These are phyloP conservation scores for Lentinula sp. DNA, from an alignment of 768 basidiomycete genomes.

Conservation along the genomic window DNA sequence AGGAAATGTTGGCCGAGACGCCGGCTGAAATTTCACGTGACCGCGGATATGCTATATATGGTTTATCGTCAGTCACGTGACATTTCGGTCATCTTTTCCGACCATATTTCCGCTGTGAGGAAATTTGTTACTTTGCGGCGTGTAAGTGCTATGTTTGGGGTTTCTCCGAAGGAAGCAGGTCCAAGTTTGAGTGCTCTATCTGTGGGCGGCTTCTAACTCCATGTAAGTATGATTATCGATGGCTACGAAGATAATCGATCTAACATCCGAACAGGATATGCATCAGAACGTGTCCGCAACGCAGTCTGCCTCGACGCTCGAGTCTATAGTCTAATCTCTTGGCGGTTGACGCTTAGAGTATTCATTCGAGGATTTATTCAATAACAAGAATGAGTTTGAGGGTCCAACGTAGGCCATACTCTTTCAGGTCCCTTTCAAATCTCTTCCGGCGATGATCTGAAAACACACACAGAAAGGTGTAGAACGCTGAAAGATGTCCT, in stretches of 20 bases:
- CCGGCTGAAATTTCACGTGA: too few species aligned
- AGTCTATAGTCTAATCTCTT: background rate
- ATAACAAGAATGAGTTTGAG: background rate
- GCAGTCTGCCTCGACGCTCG: background rate
- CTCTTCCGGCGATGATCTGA: too few species aligned
- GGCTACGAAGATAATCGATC: background rate
- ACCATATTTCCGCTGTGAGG: too few species aligned
- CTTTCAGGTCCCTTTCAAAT: background rate
- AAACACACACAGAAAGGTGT: background rate
- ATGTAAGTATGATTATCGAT: background rate
- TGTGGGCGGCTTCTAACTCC: background rate
- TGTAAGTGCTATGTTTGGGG: too few species aligned
- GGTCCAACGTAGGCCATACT: background rate
- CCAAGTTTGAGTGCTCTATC: too few species aligned
- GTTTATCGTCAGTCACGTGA: too few species aligned
- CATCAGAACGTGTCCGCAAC: background rate
- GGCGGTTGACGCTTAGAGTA: background rate
- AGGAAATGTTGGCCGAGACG: too few species aligned
- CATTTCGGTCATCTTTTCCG: too few species aligned
- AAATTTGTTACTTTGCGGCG: too few species aligned
- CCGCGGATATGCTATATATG: too few species aligned
- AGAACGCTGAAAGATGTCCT: background rate
- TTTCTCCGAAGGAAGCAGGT: too few species aligned
- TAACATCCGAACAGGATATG: background rate
- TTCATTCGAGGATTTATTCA: background rate